phyloP scores from a whole-genome alignment of 257 asterid genomes.

The Oldenlandia corymbosa region DNA sequence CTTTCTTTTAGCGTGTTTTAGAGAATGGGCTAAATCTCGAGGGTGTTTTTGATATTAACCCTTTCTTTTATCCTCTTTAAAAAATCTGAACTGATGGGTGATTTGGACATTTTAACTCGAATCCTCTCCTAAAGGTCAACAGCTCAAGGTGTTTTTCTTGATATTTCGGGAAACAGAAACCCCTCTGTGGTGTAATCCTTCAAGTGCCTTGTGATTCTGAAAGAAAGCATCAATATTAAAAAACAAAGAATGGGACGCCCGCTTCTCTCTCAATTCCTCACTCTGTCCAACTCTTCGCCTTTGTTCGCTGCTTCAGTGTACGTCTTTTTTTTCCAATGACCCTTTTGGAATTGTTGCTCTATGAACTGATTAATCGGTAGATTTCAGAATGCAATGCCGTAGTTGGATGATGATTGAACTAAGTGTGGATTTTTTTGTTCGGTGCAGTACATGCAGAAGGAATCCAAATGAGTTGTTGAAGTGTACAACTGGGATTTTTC shows the following conservation, averaged over 20 bases:
- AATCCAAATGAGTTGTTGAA: constrained; percentile 32
- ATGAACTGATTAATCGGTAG: background rate
- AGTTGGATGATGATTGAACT: background rate
- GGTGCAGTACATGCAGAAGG: constrained; percentile 39
- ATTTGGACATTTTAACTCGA: too few relatives aligned
- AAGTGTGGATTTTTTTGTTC: constrained; percentile 1
- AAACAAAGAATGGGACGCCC: constrained; percentile 58
- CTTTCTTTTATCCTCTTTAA: too few relatives aligned
- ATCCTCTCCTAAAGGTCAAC: too few relatives aligned
- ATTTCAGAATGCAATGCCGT: background rate
- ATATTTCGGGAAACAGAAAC: too few relatives aligned
- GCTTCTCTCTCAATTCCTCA: constrained; percentile 51
- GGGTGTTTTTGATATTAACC: too few relatives aligned
- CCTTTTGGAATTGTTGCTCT: background rate
- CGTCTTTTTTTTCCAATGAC: background rate
- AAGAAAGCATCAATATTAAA: constrained; percentile 6
- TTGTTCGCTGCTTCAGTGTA: constrained; percentile 51
- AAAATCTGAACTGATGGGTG: too few relatives aligned
- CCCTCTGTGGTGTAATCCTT: too few relatives aligned
- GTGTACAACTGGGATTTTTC: constrained; percentile 17
- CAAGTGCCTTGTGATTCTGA: background rate
- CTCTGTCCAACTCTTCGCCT: constrained; percentile 47
- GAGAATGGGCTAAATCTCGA: too few relatives aligned
- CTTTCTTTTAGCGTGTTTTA: too few relatives aligned
- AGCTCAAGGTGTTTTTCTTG: too few relatives aligned